A percentile compares a stretch with the other conserved stretches of the same genome.
phyloP scores from a whole-genome alignment of 352 stramenopile species.

The Phytophthora hybrid region DNA sequence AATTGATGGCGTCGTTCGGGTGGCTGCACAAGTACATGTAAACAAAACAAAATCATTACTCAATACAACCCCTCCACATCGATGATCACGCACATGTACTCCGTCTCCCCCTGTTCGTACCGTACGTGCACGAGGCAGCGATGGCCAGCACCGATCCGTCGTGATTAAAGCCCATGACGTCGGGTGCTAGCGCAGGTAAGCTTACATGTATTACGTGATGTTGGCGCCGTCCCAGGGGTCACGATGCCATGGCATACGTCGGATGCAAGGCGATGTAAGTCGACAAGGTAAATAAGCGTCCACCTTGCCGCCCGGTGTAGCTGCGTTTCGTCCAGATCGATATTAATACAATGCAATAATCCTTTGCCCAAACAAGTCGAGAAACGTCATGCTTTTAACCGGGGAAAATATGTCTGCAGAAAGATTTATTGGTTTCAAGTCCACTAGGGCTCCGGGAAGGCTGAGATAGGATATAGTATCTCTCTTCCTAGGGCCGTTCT shows the following conservation, averaged over 20 bases:
- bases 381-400: too few relatives aligned
- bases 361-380: too few relatives aligned
- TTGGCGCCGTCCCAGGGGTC: conserved; percentile 95
- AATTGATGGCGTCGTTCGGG: conserved; percentile 94
- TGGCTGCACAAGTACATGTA: conserved; percentile 66
- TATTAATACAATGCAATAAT: too few relatives aligned
- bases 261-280: conserved; percentile 97
- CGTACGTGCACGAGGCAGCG: conserved; percentile 93
- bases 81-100: conserved; percentile 70
- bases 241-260: conserved; percentile 92
- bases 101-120: conserved; percentile 97
- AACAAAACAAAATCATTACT: not conserved
- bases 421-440: too few relatives aligned
- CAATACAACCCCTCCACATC: not conserved
- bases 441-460: too few relatives aligned
- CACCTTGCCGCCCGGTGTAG: conserved; percentile 94
- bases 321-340: conserved; percentile 64
- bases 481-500: too few relatives aligned
- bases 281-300: conserved; percentile 95
- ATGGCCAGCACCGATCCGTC: conserved; percentile 95
- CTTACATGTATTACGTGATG: conserved; percentile 63
- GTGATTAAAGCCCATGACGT: conserved; percentile 94
- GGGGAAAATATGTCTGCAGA: too few relatives aligned
- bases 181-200: conserved; percentile 84
- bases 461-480: too few relatives aligned